These are phyloP conservation scores for Spergularia bocconei DNA, from an alignment of 148 eudicot genomes.

Conservation along the genomic window DNA sequence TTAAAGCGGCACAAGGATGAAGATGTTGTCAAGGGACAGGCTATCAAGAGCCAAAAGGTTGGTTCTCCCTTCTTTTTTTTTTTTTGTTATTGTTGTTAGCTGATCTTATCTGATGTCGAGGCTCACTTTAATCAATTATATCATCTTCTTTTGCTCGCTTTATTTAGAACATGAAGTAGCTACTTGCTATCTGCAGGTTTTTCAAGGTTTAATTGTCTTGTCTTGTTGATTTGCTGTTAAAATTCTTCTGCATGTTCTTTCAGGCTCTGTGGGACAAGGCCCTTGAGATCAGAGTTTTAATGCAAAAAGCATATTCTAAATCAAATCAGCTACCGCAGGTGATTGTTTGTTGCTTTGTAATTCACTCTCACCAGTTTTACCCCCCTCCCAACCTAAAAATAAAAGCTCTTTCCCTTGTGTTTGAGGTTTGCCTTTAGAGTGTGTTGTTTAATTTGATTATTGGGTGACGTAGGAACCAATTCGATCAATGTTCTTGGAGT, in stretches of 20 bases:
- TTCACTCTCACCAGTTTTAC: not conserved
- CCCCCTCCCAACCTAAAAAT: too few relatives aligned
- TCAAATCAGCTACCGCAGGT: conserved; percentile 94
- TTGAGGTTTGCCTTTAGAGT: not conserved
- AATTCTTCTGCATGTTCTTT: conserved; percentile 1
- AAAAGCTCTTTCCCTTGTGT: not conserved
- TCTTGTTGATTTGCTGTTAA: not conserved
- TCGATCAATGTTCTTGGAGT: conserved; percentile 63
- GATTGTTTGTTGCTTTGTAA: conserved; percentile 1
- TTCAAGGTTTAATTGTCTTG: not conserved
- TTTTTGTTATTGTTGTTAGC: not conserved
- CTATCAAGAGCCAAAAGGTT: conserved; percentile 87
- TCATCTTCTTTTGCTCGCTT: not conserved
- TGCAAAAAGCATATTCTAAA: conserved; percentile 69
- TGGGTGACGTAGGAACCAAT: conserved; percentile 62
- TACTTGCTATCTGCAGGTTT: not conserved
- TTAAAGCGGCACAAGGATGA: conserved; percentile 73
- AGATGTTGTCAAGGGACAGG: conserved; percentile 83
- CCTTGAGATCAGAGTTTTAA: conserved; percentile 75
- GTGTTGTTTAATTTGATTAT: not conserved
- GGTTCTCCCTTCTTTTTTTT: not conserved
- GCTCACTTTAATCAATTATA: not conserved
- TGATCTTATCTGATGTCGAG: not conserved
- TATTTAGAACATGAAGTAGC: not conserved
- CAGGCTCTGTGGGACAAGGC: conserved; percentile 94